Base-by-base conservation (phyloP, 2,329 filamentous ascomycete species). In the Zalaria obscura region DNA sequence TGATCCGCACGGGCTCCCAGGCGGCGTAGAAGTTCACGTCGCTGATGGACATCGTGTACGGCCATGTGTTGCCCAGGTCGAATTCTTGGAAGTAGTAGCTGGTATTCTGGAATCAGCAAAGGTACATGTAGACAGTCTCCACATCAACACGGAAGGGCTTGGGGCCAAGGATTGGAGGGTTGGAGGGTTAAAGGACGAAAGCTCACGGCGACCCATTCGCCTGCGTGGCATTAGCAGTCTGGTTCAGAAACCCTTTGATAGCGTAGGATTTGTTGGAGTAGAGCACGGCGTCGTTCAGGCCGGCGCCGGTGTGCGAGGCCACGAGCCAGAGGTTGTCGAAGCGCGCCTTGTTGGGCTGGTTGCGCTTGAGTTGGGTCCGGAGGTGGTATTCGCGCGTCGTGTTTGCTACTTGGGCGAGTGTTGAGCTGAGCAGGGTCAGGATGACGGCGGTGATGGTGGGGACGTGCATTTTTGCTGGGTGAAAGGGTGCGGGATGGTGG, bases 1-100 rank as follows among this genome's bases (percentile, higher is more conserved):
- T 51, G 43, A 60, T 48, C 31, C 48, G 45, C 4, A 58, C 55
- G 5, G 55, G 52, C 40, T 56, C 47, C 57, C 56, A 60, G 5
- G 48, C 50, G 27, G 52, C 44, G 45, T 60, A 58, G 44, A 50
- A 51, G 29, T 48, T 47, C 33, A 41, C 43, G 39, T 50, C 47
- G 35, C 50, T 45, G 25, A 48, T 36, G 25, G 40, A 32, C 28
- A 48, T 36, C 8, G 38, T 39, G 9, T 41, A 59, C 5, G 56
- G 51, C 26, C 52, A 57, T 2, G 41, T 39, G 11, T 41, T 52
- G 32, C 55, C 54, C 9, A 57, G 44, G 40, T 58, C 54, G 47
- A 59, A 57, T 33, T 55, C 48, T 26, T 54, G 54, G 39, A 52
- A 46, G 43, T 49, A 48, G 36, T 40, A 50, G 11, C 29, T 32